phyloP scores from a whole-genome alignment of 495 filamentous ascomycete genomes.

The Neurospora terricola region DNA sequence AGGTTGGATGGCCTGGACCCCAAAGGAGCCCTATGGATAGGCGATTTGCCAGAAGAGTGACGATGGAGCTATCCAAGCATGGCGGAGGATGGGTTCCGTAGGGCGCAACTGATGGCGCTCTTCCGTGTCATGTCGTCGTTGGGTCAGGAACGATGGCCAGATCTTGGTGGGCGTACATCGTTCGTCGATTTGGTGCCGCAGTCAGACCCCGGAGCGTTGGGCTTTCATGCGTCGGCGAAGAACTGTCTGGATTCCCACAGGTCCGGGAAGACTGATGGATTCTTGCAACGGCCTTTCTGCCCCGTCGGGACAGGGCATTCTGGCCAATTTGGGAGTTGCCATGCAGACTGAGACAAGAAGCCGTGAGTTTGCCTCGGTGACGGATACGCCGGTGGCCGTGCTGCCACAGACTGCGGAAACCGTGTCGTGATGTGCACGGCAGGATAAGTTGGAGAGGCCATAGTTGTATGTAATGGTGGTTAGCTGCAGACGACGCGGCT shows the following conservation, averaged over 20 bases:
- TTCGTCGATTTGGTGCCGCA: neutral
- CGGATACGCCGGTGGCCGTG: neutral
- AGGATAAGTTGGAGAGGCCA: neutral
- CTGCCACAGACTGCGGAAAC: neutral
- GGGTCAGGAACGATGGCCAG: neutral
- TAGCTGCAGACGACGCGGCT: neutral
- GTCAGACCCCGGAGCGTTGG: neutral
- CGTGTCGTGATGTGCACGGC: neutral
- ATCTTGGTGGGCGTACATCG: neutral
- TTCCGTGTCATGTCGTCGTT: neutral
- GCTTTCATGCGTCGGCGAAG: constrained; percentile 6
- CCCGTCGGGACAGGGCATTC: neutral
- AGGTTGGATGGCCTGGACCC: neutral
- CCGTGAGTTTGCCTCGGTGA: neutral
- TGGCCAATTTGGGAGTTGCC: neutral
- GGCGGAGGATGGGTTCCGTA: neutral
- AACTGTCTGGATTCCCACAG: neutral
- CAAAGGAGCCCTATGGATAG: neutral
- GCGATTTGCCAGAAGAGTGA: neutral
- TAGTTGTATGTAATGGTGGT: neutral
- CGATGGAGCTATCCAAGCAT: neutral
- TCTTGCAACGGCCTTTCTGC: neutral
- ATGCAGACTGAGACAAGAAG: neutral
- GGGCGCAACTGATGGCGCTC: neutral
- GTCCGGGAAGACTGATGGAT: neutral